Conservation (phyloP, 768 basidiomycete genomes). For the Imleria badia region DNA sequence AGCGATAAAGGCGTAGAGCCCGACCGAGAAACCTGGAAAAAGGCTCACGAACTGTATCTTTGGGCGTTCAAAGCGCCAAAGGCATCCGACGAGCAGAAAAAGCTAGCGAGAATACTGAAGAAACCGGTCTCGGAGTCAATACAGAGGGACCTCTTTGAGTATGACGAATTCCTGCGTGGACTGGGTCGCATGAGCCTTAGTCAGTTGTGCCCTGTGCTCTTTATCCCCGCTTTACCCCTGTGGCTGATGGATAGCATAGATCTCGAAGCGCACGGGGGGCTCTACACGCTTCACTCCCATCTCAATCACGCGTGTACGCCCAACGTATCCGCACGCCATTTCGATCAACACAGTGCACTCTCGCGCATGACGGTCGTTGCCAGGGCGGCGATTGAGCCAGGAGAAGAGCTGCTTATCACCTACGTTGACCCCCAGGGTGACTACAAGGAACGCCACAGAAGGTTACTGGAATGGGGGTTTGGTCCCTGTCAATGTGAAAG, state of each 20-base stretch:
- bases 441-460: conserved; percentile 44
- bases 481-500: conserved; percentile 65
- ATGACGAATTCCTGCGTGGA: conserved; percentile 70
- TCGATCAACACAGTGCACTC: conserved; percentile 67
- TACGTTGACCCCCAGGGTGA: conserved; percentile 67
- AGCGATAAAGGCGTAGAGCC: conserved; percentile 48
- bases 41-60: conserved; percentile 55
- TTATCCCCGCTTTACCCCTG: neutral
- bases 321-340: conserved; percentile 75
- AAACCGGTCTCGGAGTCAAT: conserved; percentile 46
- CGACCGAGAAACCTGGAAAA: conserved; percentile 66
- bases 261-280: conserved; percentile 81
- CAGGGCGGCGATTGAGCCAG: conserved; percentile 55
- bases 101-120: conserved; percentile 56
- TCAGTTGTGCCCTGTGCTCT: conserved; percentile 37
- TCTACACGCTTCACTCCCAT: conserved; percentile 85
- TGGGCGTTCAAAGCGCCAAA: conserved; percentile 64
- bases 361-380: conserved; percentile 78
- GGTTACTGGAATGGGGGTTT: conserved; percentile 74
- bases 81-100: conserved; percentile 50
- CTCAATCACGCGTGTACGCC: conserved; percentile 85
- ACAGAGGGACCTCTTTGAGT: conserved; percentile 63
- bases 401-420: conserved; percentile 74
- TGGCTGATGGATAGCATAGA: conserved; percentile 39
- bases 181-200: conserved; percentile 81